These are phyloP conservation scores for Fusarium verrucosum DNA, from an alignment of 2,329 filamentous ascomycete genomes.

Conservation along the genomic window DNA sequence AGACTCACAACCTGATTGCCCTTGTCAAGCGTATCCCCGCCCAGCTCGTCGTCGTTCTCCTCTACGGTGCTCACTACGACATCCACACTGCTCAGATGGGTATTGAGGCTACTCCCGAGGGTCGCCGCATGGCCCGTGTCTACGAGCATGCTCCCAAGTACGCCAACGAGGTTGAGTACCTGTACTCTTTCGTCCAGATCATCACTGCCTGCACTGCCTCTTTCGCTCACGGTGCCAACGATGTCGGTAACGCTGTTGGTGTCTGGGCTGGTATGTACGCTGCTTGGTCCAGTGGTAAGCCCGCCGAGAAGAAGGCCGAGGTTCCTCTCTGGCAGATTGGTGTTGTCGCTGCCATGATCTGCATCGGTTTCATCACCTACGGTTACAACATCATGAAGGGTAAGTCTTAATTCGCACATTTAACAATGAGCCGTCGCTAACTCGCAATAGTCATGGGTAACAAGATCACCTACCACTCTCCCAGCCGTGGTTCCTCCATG, in stretches of 20 bases:
- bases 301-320: constrained; percentile 67
- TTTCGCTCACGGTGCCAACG: constrained; percentile 81
- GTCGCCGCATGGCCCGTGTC: constrained; percentile 67
- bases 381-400: constrained; percentile 88
- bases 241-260: constrained; percentile 76
- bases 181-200: constrained; percentile 73
- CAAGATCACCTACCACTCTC: constrained; percentile 77
- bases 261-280: constrained; percentile 76
- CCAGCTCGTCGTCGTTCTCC: constrained; percentile 66
- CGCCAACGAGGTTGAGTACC: constrained; percentile 75
- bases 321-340: constrained; percentile 82
- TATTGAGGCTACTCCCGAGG: constrained; percentile 76
- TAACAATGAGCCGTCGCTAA: constrained; percentile 11
- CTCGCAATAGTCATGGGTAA: constrained; percentile 75
- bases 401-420: constrained; percentile 51
- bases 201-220: constrained; percentile 76
- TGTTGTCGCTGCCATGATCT: constrained; percentile 71
- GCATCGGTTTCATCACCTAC: constrained; percentile 74
- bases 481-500: constrained; percentile 71
- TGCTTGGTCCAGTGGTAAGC: constrained; percentile 70
- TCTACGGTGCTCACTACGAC: constrained; percentile 84
- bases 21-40: constrained; percentile 74
- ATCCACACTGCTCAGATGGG: constrained; percentile 81
- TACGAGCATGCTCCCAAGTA: constrained; percentile 73
- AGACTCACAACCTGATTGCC: constrained; percentile 73